A percentile compares a stretch with the other conserved stretches of the same genome.
Conservation (phyloP, 257 asterid genomes). For the Salvia rosmarinus region DNA sequence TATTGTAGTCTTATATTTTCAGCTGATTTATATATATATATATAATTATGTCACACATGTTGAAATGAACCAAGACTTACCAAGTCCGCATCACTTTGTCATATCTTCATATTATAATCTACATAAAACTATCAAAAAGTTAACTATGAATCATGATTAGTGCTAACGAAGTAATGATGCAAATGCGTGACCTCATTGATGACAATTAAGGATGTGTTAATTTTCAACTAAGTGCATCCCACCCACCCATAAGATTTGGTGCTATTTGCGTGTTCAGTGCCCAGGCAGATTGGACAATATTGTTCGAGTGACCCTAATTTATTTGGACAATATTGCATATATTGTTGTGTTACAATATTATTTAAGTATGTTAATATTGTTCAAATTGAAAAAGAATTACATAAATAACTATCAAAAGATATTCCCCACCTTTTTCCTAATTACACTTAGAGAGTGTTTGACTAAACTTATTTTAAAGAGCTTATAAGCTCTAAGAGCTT, state of each 20-base stretch:
- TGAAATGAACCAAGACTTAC: conserved; percentile 30
- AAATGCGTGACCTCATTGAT: neutral
- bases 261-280: too few relatives aligned
- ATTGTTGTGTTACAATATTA: too few relatives aligned
- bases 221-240: neutral
- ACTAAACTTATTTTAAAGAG: too few relatives aligned
- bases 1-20: neutral
- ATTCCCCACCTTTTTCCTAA: too few relatives aligned
- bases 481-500: too few relatives aligned
- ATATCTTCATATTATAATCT: neutral
- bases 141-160: neutral
- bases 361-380: too few relatives aligned
- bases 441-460: too few relatives aligned
- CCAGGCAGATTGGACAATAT: too few relatives aligned
- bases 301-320: too few relatives aligned
- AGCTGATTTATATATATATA: neutral
- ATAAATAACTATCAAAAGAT: too few relatives aligned
- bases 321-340: too few relatives aligned
- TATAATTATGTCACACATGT: conserved; percentile 29
- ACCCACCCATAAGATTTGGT: neutral
- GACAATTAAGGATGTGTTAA: neutral
- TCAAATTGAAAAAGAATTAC: too few relatives aligned
- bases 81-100: conserved; percentile 11
- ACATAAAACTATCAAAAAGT: neutral
- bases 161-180: neutral